Base-by-base conservation (phyloP, 2,329 filamentous ascomycete species). In the Colletotrichum chlorophyti region DNA sequence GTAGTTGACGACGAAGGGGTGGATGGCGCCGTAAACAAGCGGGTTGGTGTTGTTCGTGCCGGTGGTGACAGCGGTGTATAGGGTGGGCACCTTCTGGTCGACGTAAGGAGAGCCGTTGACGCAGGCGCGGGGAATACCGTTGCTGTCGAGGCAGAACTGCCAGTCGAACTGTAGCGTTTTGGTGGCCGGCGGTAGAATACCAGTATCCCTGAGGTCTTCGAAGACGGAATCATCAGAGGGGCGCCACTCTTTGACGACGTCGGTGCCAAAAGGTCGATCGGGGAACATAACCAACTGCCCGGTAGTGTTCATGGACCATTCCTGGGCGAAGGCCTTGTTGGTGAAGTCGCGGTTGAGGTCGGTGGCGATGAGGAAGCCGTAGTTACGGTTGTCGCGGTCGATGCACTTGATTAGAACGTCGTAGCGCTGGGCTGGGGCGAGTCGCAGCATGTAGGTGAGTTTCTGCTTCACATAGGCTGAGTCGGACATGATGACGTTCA, bases 61-160 rank as follows among this genome's bases (percentile, higher is more conserved):
- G 1, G 83, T 74, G 0, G 85, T 85, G 3, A 90, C 78, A n/a
- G 82, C 89, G 3, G 87, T 87, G 77, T 91, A 93, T 6, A 93
- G 75, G 0, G 87, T 85, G 0, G 90, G 90, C 0, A 91, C 88
- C 66, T 86, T 83, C 48, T 89, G 89, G 7, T 70, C 61, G n/a
- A 89, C 81, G 67, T 90, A 92, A 6, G 87, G 87, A 40, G 85
- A 73, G 63, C 84, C 82, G 72, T 91, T 92, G 71, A 87, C 78
- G 66, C 78, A 84, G 10, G 81, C 79, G 24, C 90, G 89, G 55
- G 81, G 82, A 26, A 83, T 81, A 7, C 85, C 85, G 63, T 91
- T 83, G 24, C 72, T 76, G 38, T 91, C 82, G 23, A 81, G 77
- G 68, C 85, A 83, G 75, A 88, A 88, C 43, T 71, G 66, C 55